These are phyloP conservation scores for Lepidium africanum DNA, from an alignment of 345 rosid genomes.

Conservation along the genomic window DNA sequence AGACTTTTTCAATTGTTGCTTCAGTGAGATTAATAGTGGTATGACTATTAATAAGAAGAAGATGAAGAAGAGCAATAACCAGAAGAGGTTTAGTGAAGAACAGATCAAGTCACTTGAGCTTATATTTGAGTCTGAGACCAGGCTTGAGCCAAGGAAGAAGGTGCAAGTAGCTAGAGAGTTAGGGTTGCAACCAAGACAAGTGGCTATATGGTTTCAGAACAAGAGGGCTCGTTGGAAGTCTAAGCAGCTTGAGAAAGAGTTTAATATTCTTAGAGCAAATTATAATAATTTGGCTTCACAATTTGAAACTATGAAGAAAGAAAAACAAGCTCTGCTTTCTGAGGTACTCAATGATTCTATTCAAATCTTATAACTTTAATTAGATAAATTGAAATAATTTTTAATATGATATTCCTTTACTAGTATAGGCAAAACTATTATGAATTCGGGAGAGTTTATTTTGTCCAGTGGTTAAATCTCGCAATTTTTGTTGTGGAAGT, in stretches of 20 bases:
- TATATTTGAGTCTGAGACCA: slow-evolving; percentile 59
- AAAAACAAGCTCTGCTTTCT: slow-evolving; percentile 40
- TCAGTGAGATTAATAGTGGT: slow-evolving; percentile 1
- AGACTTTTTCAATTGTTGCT: not conserved
- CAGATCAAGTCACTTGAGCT: slow-evolving; percentile 57
- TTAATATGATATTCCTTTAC: not conserved
- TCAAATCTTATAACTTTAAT: not conserved
- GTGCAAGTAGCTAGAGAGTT: slow-evolving; percentile 52
- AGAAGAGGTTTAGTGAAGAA: slow-evolving; percentile 61
- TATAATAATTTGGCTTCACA: slow-evolving; percentile 44
- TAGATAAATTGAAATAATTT: not conserved
- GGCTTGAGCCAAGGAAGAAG: slow-evolving; percentile 65
- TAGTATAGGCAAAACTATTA: not conserved
- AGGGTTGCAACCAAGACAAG: slow-evolving; percentile 74
- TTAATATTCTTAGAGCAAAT: slow-evolving; percentile 36
- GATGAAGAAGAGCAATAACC: slow-evolving; percentile 24
- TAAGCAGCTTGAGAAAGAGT: slow-evolving; percentile 59
- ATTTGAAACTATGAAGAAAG: slow-evolving; percentile 49
- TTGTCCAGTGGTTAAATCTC: no score
- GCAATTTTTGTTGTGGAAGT: no score
- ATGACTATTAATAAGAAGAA: slow-evolving; percentile 32
- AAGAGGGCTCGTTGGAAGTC: slow-evolving; percentile 39
- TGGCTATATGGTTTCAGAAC: slow-evolving; percentile 67
- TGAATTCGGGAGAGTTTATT: not conserved
- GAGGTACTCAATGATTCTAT: slow-evolving; percentile 34